These are phyloP conservation scores for Zymoseptoria brevis DNA, from an alignment of 2,329 filamentous ascomycete genomes.

Conservation along the genomic window DNA sequence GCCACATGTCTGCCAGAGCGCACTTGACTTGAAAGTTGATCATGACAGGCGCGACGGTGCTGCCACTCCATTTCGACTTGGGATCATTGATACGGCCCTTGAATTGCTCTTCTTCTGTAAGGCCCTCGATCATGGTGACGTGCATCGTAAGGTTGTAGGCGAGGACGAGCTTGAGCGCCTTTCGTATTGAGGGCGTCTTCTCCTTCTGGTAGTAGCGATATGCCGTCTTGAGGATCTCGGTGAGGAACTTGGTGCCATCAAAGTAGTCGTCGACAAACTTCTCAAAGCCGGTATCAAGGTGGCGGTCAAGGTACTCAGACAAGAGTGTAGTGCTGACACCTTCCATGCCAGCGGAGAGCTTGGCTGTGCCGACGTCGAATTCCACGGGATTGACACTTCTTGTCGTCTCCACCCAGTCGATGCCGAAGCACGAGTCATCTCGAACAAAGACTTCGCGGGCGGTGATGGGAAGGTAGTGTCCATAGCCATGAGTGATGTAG, in stretches of 20 bases:
- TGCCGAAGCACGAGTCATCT: slow-evolving; percentile 83
- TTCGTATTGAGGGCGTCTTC: slow-evolving; percentile 81
- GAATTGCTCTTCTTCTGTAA: slow-evolving; percentile 69
- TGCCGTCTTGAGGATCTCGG: slow-evolving; percentile 90
- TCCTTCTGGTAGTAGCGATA: slow-evolving; percentile 89
- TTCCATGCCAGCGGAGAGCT: slow-evolving; percentile 79
- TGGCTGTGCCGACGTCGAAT: slow-evolving; percentile 81
- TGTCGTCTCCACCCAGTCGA: slow-evolving; percentile 89
- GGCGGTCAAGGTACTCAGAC: slow-evolving; percentile 88
- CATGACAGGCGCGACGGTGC: slow-evolving; percentile 91
- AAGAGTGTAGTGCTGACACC: slow-evolving; percentile 74
- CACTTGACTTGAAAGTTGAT: slow-evolving; percentile 99
- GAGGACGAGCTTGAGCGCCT: slow-evolving; percentile 87
- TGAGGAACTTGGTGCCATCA: slow-evolving; percentile 88
- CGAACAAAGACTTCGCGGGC: slow-evolving; percentile 88
- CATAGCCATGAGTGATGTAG: slow-evolving; percentile 95
- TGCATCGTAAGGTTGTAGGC: slow-evolving; percentile 94
- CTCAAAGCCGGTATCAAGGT: slow-evolving; percentile 87
- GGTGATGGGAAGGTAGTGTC: slow-evolving; percentile 84
- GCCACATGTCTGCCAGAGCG: slow-evolving; percentile 95
- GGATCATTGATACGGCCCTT: slow-evolving; percentile 80
- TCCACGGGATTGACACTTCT: slow-evolving; percentile 56
- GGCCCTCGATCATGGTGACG: slow-evolving; percentile 87
- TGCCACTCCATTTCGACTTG: slow-evolving; percentile 78
- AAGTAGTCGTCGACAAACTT: slow-evolving; percentile 94